phyloP scores from a whole-genome alignment of 2,329 filamentous ascomycete species.

The Huntiella omanensis region DNA sequence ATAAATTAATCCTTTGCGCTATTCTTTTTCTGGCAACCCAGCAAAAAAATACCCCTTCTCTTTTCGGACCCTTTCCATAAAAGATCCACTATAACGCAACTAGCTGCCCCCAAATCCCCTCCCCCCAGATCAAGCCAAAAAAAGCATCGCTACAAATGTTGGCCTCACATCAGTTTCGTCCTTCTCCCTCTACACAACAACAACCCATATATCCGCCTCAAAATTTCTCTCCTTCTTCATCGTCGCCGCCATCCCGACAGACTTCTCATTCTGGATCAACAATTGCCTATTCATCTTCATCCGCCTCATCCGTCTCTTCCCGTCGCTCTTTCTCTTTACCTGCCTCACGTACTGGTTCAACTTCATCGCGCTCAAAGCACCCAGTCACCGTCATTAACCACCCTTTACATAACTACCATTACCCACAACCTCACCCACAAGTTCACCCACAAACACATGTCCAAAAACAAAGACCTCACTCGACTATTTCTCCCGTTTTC shows the following conservation, averaged over 20 bases:
- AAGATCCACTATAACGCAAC: slow-evolving; percentile 1
- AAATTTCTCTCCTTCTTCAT: not conserved
- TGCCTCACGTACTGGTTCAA: no score
- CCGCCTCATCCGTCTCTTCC: not conserved
- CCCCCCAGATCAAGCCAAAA: no score
- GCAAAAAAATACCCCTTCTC: not conserved
- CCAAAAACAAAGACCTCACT: no score
- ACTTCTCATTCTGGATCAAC: not conserved
- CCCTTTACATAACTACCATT: no score
- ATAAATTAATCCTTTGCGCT: no score
- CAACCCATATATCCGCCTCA: not conserved
- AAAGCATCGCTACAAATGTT: slow-evolving; percentile 8
- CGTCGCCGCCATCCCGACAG: not conserved
- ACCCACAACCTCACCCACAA: no score
- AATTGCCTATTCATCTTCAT: not conserved
- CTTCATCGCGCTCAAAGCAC: no score
- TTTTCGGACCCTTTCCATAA: slow-evolving; percentile 1
- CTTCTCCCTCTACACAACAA: slow-evolving; percentile 3
- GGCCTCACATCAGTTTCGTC: slow-evolving; percentile 8
- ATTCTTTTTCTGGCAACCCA: no score
- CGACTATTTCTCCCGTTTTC: no score
- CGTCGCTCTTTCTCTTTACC: not conserved
- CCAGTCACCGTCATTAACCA: no score
- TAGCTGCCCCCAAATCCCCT: not conserved
- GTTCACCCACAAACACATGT: no score